Evolutionary conservation across 1,284 basidiomycete genomes (phyloP).

Genomic region (Xanthoconium separans): DNA sequence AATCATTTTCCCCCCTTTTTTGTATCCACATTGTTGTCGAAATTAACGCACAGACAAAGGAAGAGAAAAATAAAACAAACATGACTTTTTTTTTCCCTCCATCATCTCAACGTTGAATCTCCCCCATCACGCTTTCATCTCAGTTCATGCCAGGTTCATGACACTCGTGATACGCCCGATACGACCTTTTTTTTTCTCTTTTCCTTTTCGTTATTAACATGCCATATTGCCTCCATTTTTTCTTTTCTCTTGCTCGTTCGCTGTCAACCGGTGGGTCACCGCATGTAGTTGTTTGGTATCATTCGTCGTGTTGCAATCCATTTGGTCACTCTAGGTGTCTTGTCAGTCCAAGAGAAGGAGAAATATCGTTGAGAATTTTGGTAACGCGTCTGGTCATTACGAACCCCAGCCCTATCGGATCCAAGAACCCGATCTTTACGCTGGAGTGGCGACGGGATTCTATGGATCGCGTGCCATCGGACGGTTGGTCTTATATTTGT

Average conservation of each 20-base stretch:
- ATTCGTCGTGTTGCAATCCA: conserved; percentile 21
- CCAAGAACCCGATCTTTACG: too few species aligned
- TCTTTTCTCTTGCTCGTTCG: background rate
- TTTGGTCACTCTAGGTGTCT: background rate
- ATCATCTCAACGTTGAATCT: background rate
- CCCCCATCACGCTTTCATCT: background rate
- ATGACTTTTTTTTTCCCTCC: background rate
- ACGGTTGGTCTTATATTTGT: too few species aligned
- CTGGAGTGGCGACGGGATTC: too few species aligned
- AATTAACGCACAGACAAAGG: background rate
- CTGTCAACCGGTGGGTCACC: conserved; percentile 8
- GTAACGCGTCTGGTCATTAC: too few species aligned
- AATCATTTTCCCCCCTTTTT: background rate
- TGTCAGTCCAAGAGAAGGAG: background rate
- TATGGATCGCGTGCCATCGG: too few species aligned
- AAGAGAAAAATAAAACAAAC: conserved; percentile 10
- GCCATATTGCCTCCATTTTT: conserved; percentile 8
- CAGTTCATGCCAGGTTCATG: conserved; percentile 32
- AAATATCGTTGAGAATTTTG: too few species aligned
- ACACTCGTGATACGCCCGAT: conserved; percentile 14
- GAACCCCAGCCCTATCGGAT: too few species aligned
- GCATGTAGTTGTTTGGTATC: conserved; percentile 27
- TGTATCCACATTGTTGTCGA: conserved; percentile 1
- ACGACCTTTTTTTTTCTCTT: conserved; percentile 10
- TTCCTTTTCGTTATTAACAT: conserved; percentile 8